Percentiles rank a stretch among this genome's conserved stretches.
These are phyloP conservation scores for Ganoderma sp. DNA, from an alignment of 1,284 basidiomycete species.

Conservation along the genomic window DNA sequence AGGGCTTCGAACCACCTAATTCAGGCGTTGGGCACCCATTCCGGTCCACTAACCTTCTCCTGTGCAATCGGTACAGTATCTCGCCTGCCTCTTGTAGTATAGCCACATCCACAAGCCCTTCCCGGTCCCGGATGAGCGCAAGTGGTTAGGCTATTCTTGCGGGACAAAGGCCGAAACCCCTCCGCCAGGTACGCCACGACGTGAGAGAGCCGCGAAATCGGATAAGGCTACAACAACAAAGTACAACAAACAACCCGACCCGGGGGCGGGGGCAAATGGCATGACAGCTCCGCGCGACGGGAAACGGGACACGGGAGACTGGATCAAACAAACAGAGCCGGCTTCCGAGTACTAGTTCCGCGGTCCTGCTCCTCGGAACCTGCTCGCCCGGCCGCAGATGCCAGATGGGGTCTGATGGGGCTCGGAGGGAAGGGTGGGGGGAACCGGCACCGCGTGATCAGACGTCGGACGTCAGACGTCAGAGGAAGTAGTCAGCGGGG, in stretches of 20 bases:
- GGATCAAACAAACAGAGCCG: not conserved
- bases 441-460: not conserved
- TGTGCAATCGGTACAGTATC: not conserved
- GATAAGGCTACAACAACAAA: constrained; percentile 21
- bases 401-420: not conserved
- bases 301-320: not conserved
- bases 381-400: not conserved
- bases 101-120: not conserved
- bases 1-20: not conserved
- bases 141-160: not conserved
- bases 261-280: not conserved
- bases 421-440: not conserved
- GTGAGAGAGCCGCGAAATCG: constrained; percentile 3
- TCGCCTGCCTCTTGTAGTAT: not conserved
- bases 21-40: not conserved
- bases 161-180: not conserved
- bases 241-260: constrained; percentile 13
- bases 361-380: not conserved
- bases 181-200: not conserved
- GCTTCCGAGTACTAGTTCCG: not conserved
- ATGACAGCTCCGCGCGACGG: not conserved
- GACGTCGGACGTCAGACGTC: constrained; percentile 25
- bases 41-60: not conserved
- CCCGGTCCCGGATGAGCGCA: not conserved
- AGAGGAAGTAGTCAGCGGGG: constrained; percentile 85